Base-by-base conservation (phyloP, 805 yeast species). In the Kodamaea jinghongensis region DNA sequence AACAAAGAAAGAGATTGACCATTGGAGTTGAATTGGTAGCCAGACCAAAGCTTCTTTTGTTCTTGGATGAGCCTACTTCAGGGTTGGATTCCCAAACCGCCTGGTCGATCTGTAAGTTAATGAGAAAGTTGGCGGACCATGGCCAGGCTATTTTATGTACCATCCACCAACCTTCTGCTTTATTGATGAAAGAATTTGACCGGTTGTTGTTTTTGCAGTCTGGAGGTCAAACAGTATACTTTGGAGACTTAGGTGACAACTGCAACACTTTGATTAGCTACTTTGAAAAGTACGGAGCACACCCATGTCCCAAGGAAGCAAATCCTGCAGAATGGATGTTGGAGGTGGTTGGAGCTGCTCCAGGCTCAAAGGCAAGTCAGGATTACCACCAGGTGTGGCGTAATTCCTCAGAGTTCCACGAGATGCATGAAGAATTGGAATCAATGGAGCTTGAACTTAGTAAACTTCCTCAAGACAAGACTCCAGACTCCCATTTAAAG, bases 81-180 rank as follows among this genome's bases (percentile, higher is more conserved):
- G 99, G 99, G 1, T 70, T 93, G 43, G 99, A 93, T 60, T 82
- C 97, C 6, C 91, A 78, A 58, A 91, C 89, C 63, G 98, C 99
- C 39, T 79, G 88, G 88, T 73, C 86, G 28, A 78, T 82, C 57
- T 77, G 81, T 55, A 75, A 76, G 56, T 74, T 82, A 51, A 69
- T 82, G 73, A 71, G 83, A 59, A 78, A 79, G 50, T 69, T 82
- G 44, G 84, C 86, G 10, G 73, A 76, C 54, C 78, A 80, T 44
- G 89, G 89, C 28, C 88, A 83, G 63, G 82, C 88, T 26, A 79
- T 82, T 56, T 65, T 82, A 55, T 83, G 88, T 66, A 82, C 89
- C 17, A 83, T 82, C 50, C 89, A 82, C 60, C 89, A 82, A 62
- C 89, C 89, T 45, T 81, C 87, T 12, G 86, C 89, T 28, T 70